Evolutionary conservation across 768 basidiomycete species (phyloP).

Genomic region (Favolaschia claudopus): DNA sequence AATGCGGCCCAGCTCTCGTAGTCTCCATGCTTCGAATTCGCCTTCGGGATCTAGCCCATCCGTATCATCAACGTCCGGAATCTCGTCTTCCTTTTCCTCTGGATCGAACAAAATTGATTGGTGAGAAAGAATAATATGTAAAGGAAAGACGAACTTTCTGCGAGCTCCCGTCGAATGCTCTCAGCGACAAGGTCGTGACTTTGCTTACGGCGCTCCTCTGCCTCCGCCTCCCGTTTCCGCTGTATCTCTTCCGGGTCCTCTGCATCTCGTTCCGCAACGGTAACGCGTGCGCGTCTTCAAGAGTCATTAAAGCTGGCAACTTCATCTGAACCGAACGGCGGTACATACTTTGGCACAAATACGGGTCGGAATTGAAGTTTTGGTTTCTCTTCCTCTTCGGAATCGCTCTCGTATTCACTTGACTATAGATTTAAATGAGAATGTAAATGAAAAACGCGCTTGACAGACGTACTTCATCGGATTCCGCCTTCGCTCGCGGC

Average conservation of each 20-base stretch:
- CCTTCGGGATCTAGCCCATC: slow-evolving; percentile 88
- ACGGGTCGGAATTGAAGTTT: slow-evolving; percentile 89
- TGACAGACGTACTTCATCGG: slow-evolving; percentile 28
- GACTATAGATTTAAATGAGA: slow-evolving; percentile 55
- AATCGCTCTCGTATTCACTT: slow-evolving; percentile 86
- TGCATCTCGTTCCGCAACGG: slow-evolving; percentile 73
- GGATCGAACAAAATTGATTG: slow-evolving; percentile 9
- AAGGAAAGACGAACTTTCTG: slow-evolving; percentile 73
- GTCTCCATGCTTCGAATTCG: slow-evolving; percentile 96
- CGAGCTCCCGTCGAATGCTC: slow-evolving; percentile 89
- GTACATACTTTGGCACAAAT: slow-evolving; percentile 89
- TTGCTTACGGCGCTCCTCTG: slow-evolving; percentile 85
- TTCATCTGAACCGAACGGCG: not conserved
- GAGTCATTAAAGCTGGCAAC: slow-evolving; percentile 7
- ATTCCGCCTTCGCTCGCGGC: slow-evolving; percentile 37
- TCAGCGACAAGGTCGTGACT: slow-evolving; percentile 94
- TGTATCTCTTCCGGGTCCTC: slow-evolving; percentile 80
- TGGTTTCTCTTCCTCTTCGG: slow-evolving; percentile 76
- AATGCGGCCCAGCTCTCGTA: slow-evolving; percentile 92
- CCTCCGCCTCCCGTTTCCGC: slow-evolving; percentile 73
- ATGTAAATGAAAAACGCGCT: slow-evolving; percentile 4
- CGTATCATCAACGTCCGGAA: slow-evolving; percentile 93
- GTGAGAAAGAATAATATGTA: not conserved
- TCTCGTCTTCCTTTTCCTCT: slow-evolving; percentile 89
- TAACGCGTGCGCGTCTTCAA: slow-evolving; percentile 75